Conservation (phyloP, 2,329 filamentous ascomycete genomes). For the Talaromyces rugulosus region DNA sequence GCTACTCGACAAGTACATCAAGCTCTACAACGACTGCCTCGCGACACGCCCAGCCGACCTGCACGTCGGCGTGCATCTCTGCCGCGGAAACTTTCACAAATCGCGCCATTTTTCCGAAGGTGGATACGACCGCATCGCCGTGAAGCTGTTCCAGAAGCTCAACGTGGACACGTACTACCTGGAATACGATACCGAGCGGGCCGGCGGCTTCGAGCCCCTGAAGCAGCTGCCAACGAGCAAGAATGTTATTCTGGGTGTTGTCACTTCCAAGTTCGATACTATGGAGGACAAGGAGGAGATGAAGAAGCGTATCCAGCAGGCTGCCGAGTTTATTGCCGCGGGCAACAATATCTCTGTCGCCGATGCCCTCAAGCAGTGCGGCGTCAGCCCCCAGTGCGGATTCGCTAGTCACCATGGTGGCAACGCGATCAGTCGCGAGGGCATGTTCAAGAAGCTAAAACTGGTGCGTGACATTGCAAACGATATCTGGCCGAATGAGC, state of each 20-base stretch:
- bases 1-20: conserved; percentile 70
- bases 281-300: conserved; percentile 62
- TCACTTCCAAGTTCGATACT: conserved; percentile 60
- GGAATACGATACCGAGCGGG: conserved; percentile 63
- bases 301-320: conserved; percentile 56
- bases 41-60: conserved; percentile 62
- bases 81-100: conserved; percentile 62
- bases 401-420: conserved; percentile 72
- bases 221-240: conserved; percentile 57
- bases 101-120: conserved; percentile 64
- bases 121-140: conserved; percentile 63
- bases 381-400: conserved; percentile 67
- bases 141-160: conserved; percentile 61
- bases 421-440: conserved; percentile 63
- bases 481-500: conserved; percentile 62
- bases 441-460: conserved; percentile 69
- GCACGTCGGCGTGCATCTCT: conserved; percentile 73
- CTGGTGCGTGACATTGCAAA: conserved; percentile 69
- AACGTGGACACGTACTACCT: conserved; percentile 66
- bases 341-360: conserved; percentile 61
- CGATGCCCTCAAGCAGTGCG: conserved; percentile 64
- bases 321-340: conserved; percentile 65
- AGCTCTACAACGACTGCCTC: conserved; percentile 70
- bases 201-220: conserved; percentile 64
- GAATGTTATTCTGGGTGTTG: conserved; percentile 60